Evolutionary conservation across 441 rosid genomes (phyloP), one percentile per base, ranked within the genome.

Genomic region (Dalechampia spathulata): DNA sequence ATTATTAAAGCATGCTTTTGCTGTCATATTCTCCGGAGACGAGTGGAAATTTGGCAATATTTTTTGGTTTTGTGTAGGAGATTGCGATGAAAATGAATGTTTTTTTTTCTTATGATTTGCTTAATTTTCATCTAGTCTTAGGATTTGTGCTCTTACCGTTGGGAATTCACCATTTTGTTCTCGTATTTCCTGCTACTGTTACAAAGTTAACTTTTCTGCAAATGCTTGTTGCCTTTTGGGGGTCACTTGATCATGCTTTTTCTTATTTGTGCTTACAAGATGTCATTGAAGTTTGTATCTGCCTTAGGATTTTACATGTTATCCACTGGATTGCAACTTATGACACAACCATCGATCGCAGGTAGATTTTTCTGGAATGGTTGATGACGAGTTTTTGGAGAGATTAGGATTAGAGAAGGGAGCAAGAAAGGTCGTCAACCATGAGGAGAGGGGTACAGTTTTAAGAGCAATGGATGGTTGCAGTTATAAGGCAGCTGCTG

Each of bases 391-490:
- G 43, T 88, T 91, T 64, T 79, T 91, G 70, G 68, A 81, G 55
- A 81, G 73, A 70, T 59, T 91, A 57, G 89, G 79, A 20, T 72
- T 91, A 64, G 84, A 74, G 64, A 92, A 92, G 60, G 98, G 98
- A 51, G 81, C 90, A 7, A 83, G 98, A 81, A 92, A 80, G 74
- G 69, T 92, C 47, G 82, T 92, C 39, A 83, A 92, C 75, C 99
- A 89, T 62, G 96, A 92, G 71, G 99, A 89, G 78, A 89, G 97
- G 55, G 97, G 97, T 62, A 77, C 70, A 68, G 83, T 89, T 34
- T 73, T 92, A 78, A 86, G 70, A 55, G 99, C 96, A 27, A 89
- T 92, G 99, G 99, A 92, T 71, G 99, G 99, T 64, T 86, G 99
- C 75, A 86, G 85, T 75, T 92, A 89, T 64, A 92, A 92, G 73